These are phyloP conservation scores for Kwoniella europaea DNA, from an alignment of 768 basidiomycete genomes.

Conservation along the genomic window DNA sequence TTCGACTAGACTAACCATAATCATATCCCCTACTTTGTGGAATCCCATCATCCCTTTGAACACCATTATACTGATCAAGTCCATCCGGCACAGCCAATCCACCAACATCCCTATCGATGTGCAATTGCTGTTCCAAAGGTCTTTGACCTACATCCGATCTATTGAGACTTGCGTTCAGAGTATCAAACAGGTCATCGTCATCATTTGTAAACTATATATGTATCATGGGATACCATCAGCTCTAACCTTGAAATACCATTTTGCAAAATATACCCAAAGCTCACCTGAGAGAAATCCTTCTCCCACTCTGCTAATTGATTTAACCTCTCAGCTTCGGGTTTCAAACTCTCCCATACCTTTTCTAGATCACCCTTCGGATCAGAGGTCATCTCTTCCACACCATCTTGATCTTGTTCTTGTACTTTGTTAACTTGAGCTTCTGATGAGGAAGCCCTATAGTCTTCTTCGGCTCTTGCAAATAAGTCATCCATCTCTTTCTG, in stretches of 20 bases:
- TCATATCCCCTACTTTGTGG: conserved; percentile 74
- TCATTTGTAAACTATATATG: conserved; percentile 46
- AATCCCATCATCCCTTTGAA: conserved; percentile 66
- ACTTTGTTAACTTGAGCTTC: conserved; percentile 18
- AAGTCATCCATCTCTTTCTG: conserved; percentile 24
- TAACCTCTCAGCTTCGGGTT: conserved; percentile 54
- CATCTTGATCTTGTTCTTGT: conserved; percentile 14
- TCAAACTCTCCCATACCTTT: conserved; percentile 55
- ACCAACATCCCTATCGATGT: conserved; percentile 3
- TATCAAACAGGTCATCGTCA: conserved; percentile 54
- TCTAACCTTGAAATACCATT: neutral
- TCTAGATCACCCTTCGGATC: conserved; percentile 53
- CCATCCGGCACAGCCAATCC: conserved; percentile 9
- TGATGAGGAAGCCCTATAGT: conserved; percentile 42
- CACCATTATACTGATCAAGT: conserved; percentile 20
- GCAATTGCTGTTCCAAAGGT: conserved; percentile 31
- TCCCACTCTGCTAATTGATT: conserved; percentile 56
- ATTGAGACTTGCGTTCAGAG: conserved; percentile 53
- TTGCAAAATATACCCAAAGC: conserved; percentile 1
- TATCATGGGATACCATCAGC: neutral
- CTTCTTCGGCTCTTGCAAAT: conserved; percentile 31
- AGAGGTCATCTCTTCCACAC: conserved; percentile 28
- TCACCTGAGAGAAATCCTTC: conserved; percentile 55
- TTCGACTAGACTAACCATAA: conserved; percentile 68
- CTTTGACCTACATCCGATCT: conserved; percentile 42